Evolutionary conservation across 208 protist genomes (phyloP), one percentile per base, ranked within the genome.

Genomic region (Trypanosoma avium): DNA sequence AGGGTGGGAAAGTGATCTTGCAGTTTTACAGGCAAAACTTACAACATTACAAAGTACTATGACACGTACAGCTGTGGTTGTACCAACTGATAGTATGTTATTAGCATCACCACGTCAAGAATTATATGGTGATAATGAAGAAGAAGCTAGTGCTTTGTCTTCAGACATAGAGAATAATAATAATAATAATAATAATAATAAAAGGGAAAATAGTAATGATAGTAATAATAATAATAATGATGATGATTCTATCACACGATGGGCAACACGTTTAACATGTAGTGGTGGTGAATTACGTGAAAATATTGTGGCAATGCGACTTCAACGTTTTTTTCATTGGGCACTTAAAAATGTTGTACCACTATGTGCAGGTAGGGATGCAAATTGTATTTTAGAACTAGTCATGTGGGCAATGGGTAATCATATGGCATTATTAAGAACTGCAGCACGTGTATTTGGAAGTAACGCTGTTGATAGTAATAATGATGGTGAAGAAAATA

Each of bases 1-100:
- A 8, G 70, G 53, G 29, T 92, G 86, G 82, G 49, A 73, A 32
- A 75, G 53, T 43, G 82, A 89, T 56, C 59, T 88, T 15, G 65
- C 66, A 1, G 78, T 87, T 4, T 62, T 92, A 26, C 76, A 83
- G 56, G 73, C 80, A 13, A 84, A 88, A 42, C 57, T 92, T 30
- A 57, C 56, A 0, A 70, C 82, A 9, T 40, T 89, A 47, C 78
- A 87, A 45, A 67, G 49, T 24, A 48, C 62, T 0, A 53, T 83
- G 2, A 72, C 79, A 21, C 42, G 56, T 24, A 63, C 35, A 8
- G 56, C 56, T 5, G 47, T 70, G 8, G 65, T 70, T n/a, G 33
- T 70, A 17, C 65, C 65, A 49, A 27, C 10, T 9, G 65, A 63
- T 7, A 57, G 33, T 6, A 32, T 17, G 4, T 10, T 32, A 4